Conservation (phyloP, 768 basidiomycete species). For the Hypholoma fasciculare region DNA sequence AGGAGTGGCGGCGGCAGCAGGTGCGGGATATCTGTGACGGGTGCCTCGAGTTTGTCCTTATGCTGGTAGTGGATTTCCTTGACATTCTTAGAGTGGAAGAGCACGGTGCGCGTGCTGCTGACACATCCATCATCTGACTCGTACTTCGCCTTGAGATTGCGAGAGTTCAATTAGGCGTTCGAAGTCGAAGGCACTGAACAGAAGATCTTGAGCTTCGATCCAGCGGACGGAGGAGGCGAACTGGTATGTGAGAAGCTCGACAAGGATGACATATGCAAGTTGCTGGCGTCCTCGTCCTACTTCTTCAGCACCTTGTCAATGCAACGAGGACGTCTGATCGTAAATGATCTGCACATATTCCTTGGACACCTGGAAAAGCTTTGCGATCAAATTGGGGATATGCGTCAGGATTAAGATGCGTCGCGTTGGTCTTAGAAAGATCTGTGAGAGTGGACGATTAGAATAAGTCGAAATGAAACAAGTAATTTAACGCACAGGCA, state of each 20-base stretch:
- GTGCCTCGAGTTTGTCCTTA: slow-evolving; percentile 75
- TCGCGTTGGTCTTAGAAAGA: slow-evolving; percentile 92
- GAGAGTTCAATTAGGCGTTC: slow-evolving; percentile 93
- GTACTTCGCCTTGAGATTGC: slow-evolving; percentile 92
- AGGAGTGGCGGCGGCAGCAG: no score
- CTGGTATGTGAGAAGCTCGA: slow-evolving; percentile 96
- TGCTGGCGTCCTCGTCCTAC: slow-evolving; percentile 96
- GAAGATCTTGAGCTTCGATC: slow-evolving; percentile 97
- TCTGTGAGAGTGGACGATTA: slow-evolving; percentile 43
- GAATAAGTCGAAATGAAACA: background rate
- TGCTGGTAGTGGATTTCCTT: slow-evolving; percentile 99
- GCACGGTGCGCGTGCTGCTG: slow-evolving; percentile 74
- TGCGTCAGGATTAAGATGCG: no score
- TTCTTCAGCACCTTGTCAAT: slow-evolving; percentile 92
- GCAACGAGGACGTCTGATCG: slow-evolving; percentile 93
- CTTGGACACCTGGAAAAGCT: slow-evolving; percentile 79
- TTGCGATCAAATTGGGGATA: slow-evolving; percentile 95
- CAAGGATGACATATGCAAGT: slow-evolving; percentile 93
- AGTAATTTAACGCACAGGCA: slow-evolving; percentile 65
- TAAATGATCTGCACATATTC: slow-evolving; percentile 95
- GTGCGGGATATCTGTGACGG: no score
- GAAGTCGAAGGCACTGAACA: slow-evolving; percentile 89
- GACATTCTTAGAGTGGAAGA: slow-evolving; percentile 92
- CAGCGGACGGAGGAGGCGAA: slow-evolving; percentile 98
- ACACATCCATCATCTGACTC: slow-evolving; percentile 87